These are phyloP conservation scores for Pueraria montana DNA, from an alignment of 306 rosid species.

Conservation along the genomic window DNA sequence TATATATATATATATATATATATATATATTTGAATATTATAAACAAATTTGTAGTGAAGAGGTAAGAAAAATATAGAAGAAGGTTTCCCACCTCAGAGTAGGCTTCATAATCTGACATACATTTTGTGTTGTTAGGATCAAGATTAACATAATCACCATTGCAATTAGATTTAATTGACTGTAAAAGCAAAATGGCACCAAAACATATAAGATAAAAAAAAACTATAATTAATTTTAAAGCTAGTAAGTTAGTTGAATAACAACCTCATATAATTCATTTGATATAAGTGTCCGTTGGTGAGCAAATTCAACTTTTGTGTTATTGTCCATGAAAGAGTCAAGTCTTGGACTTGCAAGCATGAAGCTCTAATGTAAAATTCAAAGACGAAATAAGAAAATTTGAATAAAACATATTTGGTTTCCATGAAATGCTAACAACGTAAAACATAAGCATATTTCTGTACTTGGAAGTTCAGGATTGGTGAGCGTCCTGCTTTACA, in stretches of 20 bases:
- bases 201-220: neutral
- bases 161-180: conserved; percentile 45
- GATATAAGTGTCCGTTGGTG: conserved; percentile 13
- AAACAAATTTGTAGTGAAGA: neutral
- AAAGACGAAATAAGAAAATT: neutral
- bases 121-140: conserved; percentile 30
- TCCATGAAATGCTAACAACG: neutral
- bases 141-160: conserved; percentile 41
- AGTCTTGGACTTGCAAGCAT: conserved; percentile 18
- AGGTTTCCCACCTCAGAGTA: conserved; percentile 1
- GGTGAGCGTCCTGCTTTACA: neutral
- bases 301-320: neutral
- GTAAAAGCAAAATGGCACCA: neutral
- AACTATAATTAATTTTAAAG: neutral
- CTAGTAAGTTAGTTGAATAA: neutral
- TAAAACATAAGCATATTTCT: neutral
- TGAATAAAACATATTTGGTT: neutral
- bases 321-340: neutral
- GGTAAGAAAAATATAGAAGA: too few species aligned
- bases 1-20: too few species aligned
- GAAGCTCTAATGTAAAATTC: conserved; percentile 3
- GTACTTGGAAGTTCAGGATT: conserved; percentile 7
- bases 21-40: too few species aligned
- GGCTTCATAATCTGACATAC: conserved; percentile 29
- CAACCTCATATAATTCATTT: conserved; percentile 21